Evolutionary conservation across 495 filamentous ascomycete species (phyloP), one percentile per base, ranked within the genome.

Genomic region (Hypoxylon fragiforme): DNA sequence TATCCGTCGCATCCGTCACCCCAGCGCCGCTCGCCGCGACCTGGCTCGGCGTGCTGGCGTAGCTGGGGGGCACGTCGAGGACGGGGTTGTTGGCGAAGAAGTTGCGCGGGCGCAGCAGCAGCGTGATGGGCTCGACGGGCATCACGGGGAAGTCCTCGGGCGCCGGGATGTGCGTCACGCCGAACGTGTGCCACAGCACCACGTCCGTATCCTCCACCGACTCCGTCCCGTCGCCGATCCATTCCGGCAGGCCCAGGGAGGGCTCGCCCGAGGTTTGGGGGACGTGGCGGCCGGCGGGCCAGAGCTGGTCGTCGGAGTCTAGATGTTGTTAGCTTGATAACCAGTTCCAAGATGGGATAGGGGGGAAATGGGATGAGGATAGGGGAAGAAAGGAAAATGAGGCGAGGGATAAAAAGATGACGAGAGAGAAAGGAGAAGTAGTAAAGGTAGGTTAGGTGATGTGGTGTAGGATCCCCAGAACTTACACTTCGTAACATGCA

Each of bases 131-230:
- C 75, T 95, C 90, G 0, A 86, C 89, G 1, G 91, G 92, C 92
- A 97, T 97, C 61, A 97, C 78, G 22, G 92, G 92, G 73, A 88
- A 97, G 67, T 97, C 92, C 65, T 97, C 92, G 0, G 91, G 91
- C 1, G 90, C 72, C 0, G 92, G 92, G 78, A 96, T 95, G 69
- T 97, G 92, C 6, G 86, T 92, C 3, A 96, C 74, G 21, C 92
- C 92, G 63, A 96, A 97, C 0, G 92, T 97, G 70, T 97, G 92
- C 92, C 92, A 97, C 15, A 97, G 80, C 2, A 97, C 92, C 16
- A 96, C 70, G 70, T 97, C 89, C 5, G 85, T 88, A 71, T 96
- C 88, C 19, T 89, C 89, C 57, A 96, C 87, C 30, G 75, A 84
- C 58, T 76, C 82, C 34, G 72, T 75, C n/a, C 85, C 83, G 48